Evolutionary conservation across 2,329 filamentous ascomycete species (phyloP).

Genomic region (Aphanoascus verrucosus): DNA sequence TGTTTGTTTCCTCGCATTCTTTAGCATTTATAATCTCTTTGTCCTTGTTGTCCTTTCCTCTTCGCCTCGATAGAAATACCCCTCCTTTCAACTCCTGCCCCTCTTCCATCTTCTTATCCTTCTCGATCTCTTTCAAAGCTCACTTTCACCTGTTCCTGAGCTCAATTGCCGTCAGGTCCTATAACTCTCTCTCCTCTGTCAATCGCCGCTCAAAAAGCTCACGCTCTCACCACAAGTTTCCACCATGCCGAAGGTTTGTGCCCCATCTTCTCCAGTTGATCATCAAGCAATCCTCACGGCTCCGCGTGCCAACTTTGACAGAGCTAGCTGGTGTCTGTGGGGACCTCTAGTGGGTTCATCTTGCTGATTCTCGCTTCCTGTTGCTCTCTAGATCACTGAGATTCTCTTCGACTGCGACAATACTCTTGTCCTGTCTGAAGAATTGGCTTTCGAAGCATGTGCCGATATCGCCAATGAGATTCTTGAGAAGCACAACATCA

Average conservation of each 20-base stretch:
- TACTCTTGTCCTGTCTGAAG: constrained; percentile 85
- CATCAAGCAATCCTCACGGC: not conserved
- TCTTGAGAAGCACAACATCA: constrained; percentile 54
- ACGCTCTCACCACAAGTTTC: not conserved
- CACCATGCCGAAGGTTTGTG: constrained; percentile 9
- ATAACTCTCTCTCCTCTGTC: not conserved
- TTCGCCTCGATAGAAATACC: constrained; percentile 10
- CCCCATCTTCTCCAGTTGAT: constrained; percentile 5
- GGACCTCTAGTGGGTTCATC: not conserved
- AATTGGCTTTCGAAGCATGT: constrained; percentile 82
- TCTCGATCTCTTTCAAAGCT: constrained; percentile 1
- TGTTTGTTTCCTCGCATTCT: constrained; percentile 3
- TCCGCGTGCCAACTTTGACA: not conserved
- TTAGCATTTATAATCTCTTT: not conserved
- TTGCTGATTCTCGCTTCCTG: constrained; percentile 11
- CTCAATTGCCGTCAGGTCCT: not conserved
- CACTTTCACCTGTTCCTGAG: not conserved
- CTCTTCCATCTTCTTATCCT: constrained; percentile 10
- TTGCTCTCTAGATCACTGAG: constrained; percentile 48
- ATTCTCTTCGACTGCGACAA: constrained; percentile 71
- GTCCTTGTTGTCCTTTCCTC: constrained; percentile 3
- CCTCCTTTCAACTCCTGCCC: constrained; percentile 2
- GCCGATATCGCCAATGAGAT: constrained; percentile 82
- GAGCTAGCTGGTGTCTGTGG: not conserved
- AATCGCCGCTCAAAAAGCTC: not conserved